A percentile compares a stretch with the other conserved stretches of the same genome.
Conservation (phyloP, 2,329 filamentous ascomycete genomes). For the Drechslerella dactyloides region DNA sequence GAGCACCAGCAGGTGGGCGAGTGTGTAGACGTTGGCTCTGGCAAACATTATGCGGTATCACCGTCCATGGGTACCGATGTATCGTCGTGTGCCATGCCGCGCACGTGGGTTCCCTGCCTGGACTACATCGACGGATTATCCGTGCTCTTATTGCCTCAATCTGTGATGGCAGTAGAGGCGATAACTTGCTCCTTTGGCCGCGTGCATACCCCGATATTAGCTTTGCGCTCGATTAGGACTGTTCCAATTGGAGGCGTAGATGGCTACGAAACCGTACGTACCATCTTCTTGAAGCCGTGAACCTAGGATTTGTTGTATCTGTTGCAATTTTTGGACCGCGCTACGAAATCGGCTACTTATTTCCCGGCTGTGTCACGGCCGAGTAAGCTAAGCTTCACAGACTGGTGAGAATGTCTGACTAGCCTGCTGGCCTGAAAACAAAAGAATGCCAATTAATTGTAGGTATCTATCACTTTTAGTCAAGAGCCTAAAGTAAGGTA, state of each 20-base stretch:
- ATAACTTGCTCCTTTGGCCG: conserved; percentile 19
- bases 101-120: not conserved
- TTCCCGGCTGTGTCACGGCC: no score
- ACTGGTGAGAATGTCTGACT: no score
- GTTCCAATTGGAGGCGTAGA: not conserved
- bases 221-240: no score
- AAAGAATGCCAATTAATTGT: conserved; percentile 35
- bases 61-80: not conserved
- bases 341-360: no score
- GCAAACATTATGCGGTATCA: not conserved
- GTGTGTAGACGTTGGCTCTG: not conserved
- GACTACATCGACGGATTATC: not conserved
- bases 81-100: not conserved
- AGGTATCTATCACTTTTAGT: conserved; percentile 50
- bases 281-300: no score
- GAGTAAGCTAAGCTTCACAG: no score
- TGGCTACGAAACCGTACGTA: no score
- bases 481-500: conserved; percentile 29
- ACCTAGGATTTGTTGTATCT: conserved; percentile 13
- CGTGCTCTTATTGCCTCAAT: conserved; percentile 27
- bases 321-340: conserved; percentile 4
- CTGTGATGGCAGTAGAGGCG: not conserved
- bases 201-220: not conserved
- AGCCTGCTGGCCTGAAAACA: not conserved
- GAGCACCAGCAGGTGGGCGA: conserved; percentile 10